Conservation (phyloP, 2,329 filamentous ascomycete species). For the Neopestalotiopsis rosae region DNA sequence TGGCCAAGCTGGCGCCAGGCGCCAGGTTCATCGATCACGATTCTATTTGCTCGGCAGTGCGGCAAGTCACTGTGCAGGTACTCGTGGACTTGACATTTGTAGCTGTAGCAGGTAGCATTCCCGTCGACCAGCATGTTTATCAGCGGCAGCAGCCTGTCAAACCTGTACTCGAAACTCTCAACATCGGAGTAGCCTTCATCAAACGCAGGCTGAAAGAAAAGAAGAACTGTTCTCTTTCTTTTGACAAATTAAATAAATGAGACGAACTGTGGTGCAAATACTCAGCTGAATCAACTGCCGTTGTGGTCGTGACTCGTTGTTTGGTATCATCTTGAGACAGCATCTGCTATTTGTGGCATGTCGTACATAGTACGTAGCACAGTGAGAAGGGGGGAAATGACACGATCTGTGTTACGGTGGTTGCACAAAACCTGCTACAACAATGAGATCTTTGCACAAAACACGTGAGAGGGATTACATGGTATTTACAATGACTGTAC, state of each 20-base stretch:
- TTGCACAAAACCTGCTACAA: not conserved
- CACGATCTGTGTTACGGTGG: not conserved
- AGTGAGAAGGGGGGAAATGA: not conserved
- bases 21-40: too few relatives aligned
- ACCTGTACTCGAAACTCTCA: not conserved
- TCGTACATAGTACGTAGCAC: not conserved
- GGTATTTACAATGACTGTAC: not conserved
- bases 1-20: too few relatives aligned
- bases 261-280: not conserved
- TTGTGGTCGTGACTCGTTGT: constrained; percentile 11
- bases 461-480: not conserved
- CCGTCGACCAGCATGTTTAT: too few relatives aligned
- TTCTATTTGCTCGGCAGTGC: too few relatives aligned
- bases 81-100: too few relatives aligned
- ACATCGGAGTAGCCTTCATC: not conserved
- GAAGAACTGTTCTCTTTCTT: not conserved
- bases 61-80: too few relatives aligned
- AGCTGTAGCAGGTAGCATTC: too few relatives aligned
- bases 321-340: constrained; percentile 16
- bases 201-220: not conserved
- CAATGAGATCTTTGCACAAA: not conserved
- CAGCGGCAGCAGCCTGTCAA: too few relatives aligned
- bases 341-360: constrained; percentile 2
- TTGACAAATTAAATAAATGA: not conserved
- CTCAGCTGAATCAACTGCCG: constrained; percentile 5